phyloP scores from a whole-genome alignment of 164 flowering plant genomes.

The Santalum album region DNA sequence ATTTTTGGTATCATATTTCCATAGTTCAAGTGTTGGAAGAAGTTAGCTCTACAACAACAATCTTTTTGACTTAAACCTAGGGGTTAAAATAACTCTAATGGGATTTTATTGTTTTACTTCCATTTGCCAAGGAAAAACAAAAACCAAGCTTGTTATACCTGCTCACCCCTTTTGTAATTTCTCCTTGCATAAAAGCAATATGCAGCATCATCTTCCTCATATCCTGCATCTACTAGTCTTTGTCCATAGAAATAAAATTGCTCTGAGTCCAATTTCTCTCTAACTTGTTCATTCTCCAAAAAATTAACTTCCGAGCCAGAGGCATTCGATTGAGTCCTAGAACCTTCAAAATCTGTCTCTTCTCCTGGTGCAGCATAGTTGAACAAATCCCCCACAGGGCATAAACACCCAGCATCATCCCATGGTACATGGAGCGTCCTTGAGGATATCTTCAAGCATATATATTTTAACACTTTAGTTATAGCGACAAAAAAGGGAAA shows the following conservation, averaged over 20 bases:
- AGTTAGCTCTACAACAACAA: too few relatives aligned
- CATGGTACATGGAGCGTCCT: constrained; percentile 86
- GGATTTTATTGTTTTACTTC: too few relatives aligned
- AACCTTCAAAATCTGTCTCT: constrained; percentile 23
- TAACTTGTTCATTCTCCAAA: constrained; percentile 8
- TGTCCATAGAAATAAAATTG: constrained; percentile 15
- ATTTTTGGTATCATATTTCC: too few relatives aligned
- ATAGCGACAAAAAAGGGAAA: background rate
- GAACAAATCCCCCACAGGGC: constrained; percentile 92
- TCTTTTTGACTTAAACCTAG: too few relatives aligned
- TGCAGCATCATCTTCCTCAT: constrained; percentile 41
- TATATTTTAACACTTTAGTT: background rate
- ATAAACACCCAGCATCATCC: constrained; percentile 97
- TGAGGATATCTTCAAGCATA: constrained; percentile 63
- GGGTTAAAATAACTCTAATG: background rate
- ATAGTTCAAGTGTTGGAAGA: too few relatives aligned
- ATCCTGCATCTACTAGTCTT: constrained; percentile 75
- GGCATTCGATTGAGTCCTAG: constrained; percentile 2
- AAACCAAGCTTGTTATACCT: constrained; percentile 37
- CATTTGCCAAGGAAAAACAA: too few relatives aligned
- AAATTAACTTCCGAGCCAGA: constrained; percentile 16
- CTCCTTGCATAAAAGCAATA: constrained; percentile 87
- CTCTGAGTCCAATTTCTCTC: constrained; percentile 12
- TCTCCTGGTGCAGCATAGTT: constrained; percentile 88
- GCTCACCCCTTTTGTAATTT: constrained; percentile 65